A percentile compares a stretch with the other conserved stretches of the same genome.
phyloP scores from a whole-genome alignment of 768 basidiomycete species.

The Dioszegia aurantiaca region DNA sequence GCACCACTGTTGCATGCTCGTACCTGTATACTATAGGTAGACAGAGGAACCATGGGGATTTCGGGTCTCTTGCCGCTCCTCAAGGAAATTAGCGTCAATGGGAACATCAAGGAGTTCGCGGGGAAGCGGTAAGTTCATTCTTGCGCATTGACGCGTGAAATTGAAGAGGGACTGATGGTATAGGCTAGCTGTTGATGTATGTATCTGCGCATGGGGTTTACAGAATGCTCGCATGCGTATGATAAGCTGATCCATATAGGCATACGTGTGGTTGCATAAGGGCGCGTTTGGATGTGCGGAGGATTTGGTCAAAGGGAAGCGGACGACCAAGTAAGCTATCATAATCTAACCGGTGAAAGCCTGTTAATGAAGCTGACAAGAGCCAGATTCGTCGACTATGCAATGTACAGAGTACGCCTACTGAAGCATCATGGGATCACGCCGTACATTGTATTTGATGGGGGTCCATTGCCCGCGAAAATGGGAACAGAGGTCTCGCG shows the following conservation, averaged over 20 bases:
- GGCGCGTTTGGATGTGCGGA: conserved; percentile 86
- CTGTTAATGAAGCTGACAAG: background rate
- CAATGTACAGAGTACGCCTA: conserved; percentile 85
- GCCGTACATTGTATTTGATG: conserved; percentile 94
- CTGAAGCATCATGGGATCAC: conserved; percentile 77
- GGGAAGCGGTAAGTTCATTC: conserved; percentile 62
- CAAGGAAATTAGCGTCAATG: conserved; percentile 78
- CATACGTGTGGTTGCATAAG: conserved; percentile 68
- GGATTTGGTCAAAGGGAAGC: conserved; percentile 79
- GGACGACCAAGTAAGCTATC: conserved; percentile 71
- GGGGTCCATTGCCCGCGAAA: conserved; percentile 92
- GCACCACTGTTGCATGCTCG: background rate
- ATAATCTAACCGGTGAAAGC: too few relatives aligned
- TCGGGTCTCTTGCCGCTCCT: conserved; percentile 82
- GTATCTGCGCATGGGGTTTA: background rate
- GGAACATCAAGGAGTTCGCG: conserved; percentile 73
- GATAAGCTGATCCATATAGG: conserved; percentile 27
- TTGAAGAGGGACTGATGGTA: conserved; percentile 20
- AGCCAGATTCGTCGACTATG: conserved; percentile 88
- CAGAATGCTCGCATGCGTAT: background rate
- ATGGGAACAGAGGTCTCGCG: conserved; percentile 80
- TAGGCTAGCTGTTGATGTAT: conserved; percentile 75
- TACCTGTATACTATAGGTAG: background rate
- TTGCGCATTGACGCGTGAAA: background rate
- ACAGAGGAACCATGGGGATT: conserved; percentile 69